Conservation (phyloP, 306 rosid species). For the Prinsepia uniflora region DNA sequence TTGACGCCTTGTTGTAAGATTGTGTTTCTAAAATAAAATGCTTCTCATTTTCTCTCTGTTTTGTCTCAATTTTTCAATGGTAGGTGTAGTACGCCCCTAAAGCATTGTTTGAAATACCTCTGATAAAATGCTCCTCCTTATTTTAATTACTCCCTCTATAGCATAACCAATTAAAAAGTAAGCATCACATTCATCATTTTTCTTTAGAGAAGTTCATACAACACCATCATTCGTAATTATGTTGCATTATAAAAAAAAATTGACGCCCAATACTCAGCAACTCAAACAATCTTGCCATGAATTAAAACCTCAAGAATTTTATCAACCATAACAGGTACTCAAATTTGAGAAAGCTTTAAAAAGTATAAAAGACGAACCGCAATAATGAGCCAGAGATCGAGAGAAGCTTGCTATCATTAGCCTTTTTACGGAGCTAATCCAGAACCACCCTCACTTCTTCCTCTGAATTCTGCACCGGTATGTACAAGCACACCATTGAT, state of each 20-base stretch:
- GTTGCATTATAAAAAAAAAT: neutral
- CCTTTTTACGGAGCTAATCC: no score
- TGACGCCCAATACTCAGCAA: no score
- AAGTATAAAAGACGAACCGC: constrained; percentile 49
- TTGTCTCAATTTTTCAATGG: constrained; percentile 95
- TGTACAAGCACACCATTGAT: no score
- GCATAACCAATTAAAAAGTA: constrained; percentile 4
- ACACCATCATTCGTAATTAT: neutral
- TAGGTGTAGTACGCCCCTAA: constrained; percentile 94
- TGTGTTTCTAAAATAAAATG: no score
- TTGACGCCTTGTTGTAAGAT: no score
- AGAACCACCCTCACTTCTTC: no score
- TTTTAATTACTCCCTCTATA: constrained; percentile 95
- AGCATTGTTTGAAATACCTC: constrained; percentile 96
- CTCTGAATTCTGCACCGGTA: no score
- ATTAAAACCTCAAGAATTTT: no score
- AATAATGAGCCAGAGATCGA: no score
- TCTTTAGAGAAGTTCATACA: neutral
- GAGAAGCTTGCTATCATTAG: no score
- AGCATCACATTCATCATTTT: neutral
- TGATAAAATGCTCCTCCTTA: constrained; percentile 97
- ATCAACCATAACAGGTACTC: neutral
- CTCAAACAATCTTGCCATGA: neutral
- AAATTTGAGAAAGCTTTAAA: neutral
- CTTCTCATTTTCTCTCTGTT: constrained; percentile 94